Evolutionary conservation across 2,329 filamentous ascomycete genomes (phyloP).

Genomic region (Diplodia scrobiculata): DNA sequence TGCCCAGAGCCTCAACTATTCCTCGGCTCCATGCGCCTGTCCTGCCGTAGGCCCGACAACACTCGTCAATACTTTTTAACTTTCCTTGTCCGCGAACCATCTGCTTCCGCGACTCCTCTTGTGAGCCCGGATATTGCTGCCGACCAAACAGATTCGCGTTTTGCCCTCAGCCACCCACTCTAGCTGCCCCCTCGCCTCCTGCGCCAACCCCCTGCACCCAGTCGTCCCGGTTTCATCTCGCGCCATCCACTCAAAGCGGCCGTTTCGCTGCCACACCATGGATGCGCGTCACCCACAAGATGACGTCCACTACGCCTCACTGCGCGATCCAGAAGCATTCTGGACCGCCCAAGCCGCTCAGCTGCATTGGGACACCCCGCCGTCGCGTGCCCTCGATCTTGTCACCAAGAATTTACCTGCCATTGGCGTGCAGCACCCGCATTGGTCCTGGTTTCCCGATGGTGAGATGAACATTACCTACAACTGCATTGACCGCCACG

Average conservation of each 20-base stretch:
- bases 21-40: slow-evolving; percentile 5
- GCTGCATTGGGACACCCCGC: slow-evolving; percentile 78
- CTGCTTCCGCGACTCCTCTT: slow-evolving; percentile 1
- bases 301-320: slow-evolving; percentile 58
- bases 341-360: slow-evolving; percentile 74
- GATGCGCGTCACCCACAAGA: slow-evolving; percentile 50
- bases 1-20: slow-evolving; percentile 17
- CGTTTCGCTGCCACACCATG: slow-evolving; percentile 25
- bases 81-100: background rate
- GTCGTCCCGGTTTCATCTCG: background rate
- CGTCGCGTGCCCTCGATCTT: slow-evolving; percentile 62
- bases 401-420: slow-evolving; percentile 65
- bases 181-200: background rate
- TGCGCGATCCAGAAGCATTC: slow-evolving; percentile 70
- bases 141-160: background rate
- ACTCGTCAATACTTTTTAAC: slow-evolving; percentile 22
- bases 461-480: slow-evolving; percentile 89
- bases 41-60: slow-evolving; percentile 17
- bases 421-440: slow-evolving; percentile 67
- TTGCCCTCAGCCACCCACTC: background rate
- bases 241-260: background rate
- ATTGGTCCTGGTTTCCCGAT: slow-evolving; percentile 88
- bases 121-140: background rate
- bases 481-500: slow-evolving; percentile 89
- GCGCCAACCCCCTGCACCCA: background rate